These are phyloP conservation scores for Colletotrichum somersetense DNA, from an alignment of 2,329 filamentous ascomycete species.

Conservation along the genomic window DNA sequence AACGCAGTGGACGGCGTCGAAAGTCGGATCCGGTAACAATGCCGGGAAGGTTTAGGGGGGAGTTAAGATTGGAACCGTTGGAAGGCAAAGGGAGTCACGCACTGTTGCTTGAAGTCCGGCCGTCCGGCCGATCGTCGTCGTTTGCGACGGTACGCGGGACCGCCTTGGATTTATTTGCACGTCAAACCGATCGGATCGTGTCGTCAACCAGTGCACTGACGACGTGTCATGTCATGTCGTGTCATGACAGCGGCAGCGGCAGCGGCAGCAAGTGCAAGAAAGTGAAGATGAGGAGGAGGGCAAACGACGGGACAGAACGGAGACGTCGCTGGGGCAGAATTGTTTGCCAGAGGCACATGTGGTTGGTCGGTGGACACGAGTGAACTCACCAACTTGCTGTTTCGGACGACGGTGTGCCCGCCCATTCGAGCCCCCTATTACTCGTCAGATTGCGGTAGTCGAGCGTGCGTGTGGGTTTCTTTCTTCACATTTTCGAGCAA, in stretches of 20 bases:
- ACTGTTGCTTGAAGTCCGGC: slow-evolving; percentile 5
- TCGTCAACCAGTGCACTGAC: background rate
- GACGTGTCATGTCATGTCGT: too few species aligned
- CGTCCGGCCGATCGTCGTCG: background rate
- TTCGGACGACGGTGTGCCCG: slow-evolving; percentile 28
- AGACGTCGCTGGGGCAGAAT: slow-evolving; percentile 17
- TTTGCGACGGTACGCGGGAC: too few species aligned
- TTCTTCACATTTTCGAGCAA: background rate
- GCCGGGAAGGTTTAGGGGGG: background rate
- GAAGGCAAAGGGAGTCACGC: slow-evolving; percentile 17
- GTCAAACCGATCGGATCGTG: too few species aligned
- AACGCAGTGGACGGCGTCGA: background rate
- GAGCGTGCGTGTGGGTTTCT: slow-evolving; percentile 18
- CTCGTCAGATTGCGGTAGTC: slow-evolving; percentile 38
- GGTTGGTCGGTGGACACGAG: slow-evolving; percentile 8
- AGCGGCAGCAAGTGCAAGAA: background rate
- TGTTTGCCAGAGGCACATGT: slow-evolving; percentile 9
- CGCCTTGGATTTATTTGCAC: too few species aligned
- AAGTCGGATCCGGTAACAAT: slow-evolving; percentile 11
- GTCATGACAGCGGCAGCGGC: background rate
- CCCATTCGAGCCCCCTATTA: slow-evolving; percentile 32
- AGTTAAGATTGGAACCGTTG: slow-evolving; percentile 19
- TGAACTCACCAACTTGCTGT: slow-evolving; percentile 33
- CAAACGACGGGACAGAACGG: slow-evolving; percentile 37
- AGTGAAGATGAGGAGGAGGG: slow-evolving; percentile 3